Evolutionary conservation across 768 basidiomycete genomes (phyloP), one percentile per base, ranked within the genome.

Genomic region (Serendipita indica): DNA sequence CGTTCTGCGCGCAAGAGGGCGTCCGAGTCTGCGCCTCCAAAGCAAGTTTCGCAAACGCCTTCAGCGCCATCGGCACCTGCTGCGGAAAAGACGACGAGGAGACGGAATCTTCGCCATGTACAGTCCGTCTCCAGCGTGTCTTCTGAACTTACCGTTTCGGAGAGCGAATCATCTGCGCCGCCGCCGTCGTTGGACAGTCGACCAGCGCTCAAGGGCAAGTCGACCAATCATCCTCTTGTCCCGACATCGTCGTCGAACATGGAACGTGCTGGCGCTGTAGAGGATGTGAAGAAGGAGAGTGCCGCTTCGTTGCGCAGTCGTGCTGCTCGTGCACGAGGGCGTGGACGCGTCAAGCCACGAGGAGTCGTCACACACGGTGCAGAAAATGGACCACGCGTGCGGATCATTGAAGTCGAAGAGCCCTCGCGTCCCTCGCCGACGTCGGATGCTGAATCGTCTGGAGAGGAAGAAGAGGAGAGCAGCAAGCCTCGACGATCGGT

Each of bases 161-260:
- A 54, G 32, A 54, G 49, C 49, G 49, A 54, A 18, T 54, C 49
- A n/a, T 54, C 49, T 54, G 49, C 49, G 20, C 30, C 49, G 7
- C 49, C 49, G n/a, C 49, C 49, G 12, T 54, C 49, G 10, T 33
- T 54, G 25, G 49, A 54, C 25, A 54, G 49, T 54, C 49, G 49
- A 25, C 49, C 49, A 10, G 25, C 49, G 0, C 25, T 54, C 16
- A 54, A 54, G 49, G 49, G 49, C 49, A 54, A 54, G 30, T 28
- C 22, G 49, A 33, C 32, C 49, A 54, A 54, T 18, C 22, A 54
- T 54, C 49, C 49, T 0, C 20, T 7, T 54, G 49, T 33, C 4
- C 49, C 49, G 16, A 20, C 25, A 10, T 33, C 49, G 10, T 7
- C 43, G 7, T 12, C 43, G 10, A 10, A 10, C 35, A 37, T 18